phyloP scores from a whole-genome alignment of 106 monocot genomes.

The Allium sativum region DNA sequence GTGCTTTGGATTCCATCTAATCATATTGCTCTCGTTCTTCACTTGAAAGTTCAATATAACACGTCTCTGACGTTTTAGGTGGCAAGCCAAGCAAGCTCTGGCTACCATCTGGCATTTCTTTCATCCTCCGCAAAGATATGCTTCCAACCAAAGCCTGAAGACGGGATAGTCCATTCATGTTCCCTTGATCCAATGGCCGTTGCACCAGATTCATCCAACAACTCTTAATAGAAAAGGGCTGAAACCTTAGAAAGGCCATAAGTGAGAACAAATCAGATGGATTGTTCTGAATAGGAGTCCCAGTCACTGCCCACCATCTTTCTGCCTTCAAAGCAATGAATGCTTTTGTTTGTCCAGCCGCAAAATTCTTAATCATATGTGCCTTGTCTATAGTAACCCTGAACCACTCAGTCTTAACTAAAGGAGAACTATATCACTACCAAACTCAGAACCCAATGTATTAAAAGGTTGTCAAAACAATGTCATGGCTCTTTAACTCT shows the following conservation, averaged over 20 bases:
- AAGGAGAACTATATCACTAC: slow-evolving; percentile 28
- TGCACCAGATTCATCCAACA: slow-evolving; percentile 91
- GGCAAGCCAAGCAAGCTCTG: slow-evolving; percentile 49
- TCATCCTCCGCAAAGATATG: slow-evolving; percentile 77
- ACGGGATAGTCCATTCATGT: slow-evolving; percentile 53
- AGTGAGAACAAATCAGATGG: slow-evolving; percentile 84
- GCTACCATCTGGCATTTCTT: slow-evolving; percentile 29
- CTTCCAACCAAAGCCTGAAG: slow-evolving; percentile 86
- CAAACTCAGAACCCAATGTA: slow-evolving; percentile 51
- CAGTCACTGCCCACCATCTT: slow-evolving; percentile 95
- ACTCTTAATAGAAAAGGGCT: slow-evolving; percentile 84
- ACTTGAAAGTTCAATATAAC: slow-evolving; percentile 59
- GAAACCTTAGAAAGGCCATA: slow-evolving; percentile 82
- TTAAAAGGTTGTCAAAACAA: slow-evolving; percentile 82
- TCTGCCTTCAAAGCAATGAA: slow-evolving; percentile 76
- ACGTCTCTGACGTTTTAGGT: slow-evolving; percentile 69
- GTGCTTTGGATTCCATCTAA: slow-evolving; percentile 63
- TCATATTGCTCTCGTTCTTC: slow-evolving; percentile 88
- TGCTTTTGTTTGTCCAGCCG: slow-evolving; percentile 80
- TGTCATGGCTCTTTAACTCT: slow-evolving; percentile 57
- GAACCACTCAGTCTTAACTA: slow-evolving; percentile 68
- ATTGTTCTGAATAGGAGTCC: slow-evolving; percentile 96
- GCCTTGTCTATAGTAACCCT: slow-evolving; percentile 91
- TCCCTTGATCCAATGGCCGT: slow-evolving; percentile 54
- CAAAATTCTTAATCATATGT: slow-evolving; percentile 80